These are phyloP conservation scores for Effrenium voratum DNA, from an alignment of 73 alveolate species.

Conservation along the genomic window DNA sequence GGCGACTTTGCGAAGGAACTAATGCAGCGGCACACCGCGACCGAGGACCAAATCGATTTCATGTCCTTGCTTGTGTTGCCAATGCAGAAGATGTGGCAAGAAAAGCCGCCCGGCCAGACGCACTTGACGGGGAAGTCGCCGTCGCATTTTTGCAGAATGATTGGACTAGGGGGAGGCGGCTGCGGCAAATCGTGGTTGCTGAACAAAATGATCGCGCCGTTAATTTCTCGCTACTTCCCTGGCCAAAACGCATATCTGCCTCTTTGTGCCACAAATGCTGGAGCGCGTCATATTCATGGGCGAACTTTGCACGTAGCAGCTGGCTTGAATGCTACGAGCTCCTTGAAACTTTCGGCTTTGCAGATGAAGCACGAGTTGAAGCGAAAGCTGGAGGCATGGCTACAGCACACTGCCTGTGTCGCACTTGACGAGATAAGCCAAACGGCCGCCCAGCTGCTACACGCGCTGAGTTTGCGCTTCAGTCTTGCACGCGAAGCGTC, in stretches of 20 bases:
- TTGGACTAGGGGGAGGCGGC: too few relatives aligned
- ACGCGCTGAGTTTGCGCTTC: background rate
- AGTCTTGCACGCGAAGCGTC: background rate
- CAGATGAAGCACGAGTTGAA: background rate
- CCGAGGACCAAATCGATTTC: background rate
- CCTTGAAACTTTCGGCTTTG: background rate
- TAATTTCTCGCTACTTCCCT: background rate
- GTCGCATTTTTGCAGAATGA: too few relatives aligned
- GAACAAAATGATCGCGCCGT: background rate
- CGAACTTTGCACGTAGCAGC: background rate
- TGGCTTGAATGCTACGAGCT: background rate
- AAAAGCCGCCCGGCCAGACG: background rate
- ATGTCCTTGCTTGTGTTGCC: background rate
- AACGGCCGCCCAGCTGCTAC: background rate
- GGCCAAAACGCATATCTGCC: background rate
- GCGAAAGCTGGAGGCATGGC: background rate
- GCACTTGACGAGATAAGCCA: background rate
- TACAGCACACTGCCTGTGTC: background rate
- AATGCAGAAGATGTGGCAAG: background rate
- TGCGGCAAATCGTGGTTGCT: too few relatives aligned
- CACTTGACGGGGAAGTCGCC: too few relatives aligned
- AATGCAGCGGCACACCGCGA: too few relatives aligned
- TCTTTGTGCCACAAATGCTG: background rate
- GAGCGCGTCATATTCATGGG: background rate
- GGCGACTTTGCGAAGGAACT: constrained; percentile 23